phyloP scores from a whole-genome alignment of 495 filamentous ascomycete species.

The Neurospora sp. region DNA sequence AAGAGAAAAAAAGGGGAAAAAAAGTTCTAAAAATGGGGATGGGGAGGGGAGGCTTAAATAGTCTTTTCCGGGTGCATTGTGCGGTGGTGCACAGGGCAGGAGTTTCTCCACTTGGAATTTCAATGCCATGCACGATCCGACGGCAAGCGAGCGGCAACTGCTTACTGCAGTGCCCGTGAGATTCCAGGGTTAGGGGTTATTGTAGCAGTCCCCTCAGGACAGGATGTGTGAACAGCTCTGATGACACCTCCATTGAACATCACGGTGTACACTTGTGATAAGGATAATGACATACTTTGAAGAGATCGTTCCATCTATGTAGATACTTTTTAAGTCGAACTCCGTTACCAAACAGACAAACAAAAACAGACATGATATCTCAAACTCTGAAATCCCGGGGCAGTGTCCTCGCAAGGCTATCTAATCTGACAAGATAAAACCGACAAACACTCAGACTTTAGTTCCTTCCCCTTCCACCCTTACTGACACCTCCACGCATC shows the following conservation, averaged over 20 bases:
- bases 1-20: conserved; percentile 22
- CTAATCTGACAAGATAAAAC: not conserved
- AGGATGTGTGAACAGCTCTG: not conserved
- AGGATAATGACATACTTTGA: not conserved
- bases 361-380: not conserved
- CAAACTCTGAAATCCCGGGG: not conserved
- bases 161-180: not conserved
- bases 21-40: not conserved
- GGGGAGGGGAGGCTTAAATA: not conserved
- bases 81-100: not conserved
- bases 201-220: not conserved
- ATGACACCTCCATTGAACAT: not conserved
- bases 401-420: not conserved
- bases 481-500: not conserved
- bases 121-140: not conserved
- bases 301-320: not conserved
- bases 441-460: not conserved
- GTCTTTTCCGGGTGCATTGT: not conserved
- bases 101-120: not conserved
- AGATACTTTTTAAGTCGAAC: not conserved
- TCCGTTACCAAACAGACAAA: not conserved
- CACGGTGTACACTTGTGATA: not conserved
- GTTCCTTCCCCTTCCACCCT: not conserved
- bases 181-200: not conserved
- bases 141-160: not conserved